Evolutionary conservation across 768 basidiomycete genomes (phyloP).

Genomic region (Cystobasidium ongulense): DNA sequence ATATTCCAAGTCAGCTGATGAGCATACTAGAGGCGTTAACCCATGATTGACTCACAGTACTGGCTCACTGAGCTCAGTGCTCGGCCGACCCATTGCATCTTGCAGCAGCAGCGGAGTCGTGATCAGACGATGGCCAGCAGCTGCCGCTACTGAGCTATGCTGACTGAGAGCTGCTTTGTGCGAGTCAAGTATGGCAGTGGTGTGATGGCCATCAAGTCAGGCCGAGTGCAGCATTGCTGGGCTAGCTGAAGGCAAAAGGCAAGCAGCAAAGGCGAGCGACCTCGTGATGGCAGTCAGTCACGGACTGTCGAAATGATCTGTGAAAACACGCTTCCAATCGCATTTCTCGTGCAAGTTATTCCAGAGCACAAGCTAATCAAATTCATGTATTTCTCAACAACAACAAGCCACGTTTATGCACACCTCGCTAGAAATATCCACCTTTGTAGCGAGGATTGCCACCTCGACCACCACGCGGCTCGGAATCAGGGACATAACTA

Average conservation of each 20-base stretch:
- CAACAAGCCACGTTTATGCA: neutral
- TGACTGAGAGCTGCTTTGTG: neutral
- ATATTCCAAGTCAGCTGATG: no score
- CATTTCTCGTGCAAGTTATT: no score
- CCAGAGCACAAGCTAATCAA: no score
- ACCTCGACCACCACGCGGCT: neutral
- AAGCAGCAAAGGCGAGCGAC: no score
- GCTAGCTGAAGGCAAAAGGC: neutral
- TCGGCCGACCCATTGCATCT: conserved; percentile 24
- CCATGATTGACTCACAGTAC: conserved; percentile 1
- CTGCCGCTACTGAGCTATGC: neutral
- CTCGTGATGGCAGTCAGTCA: no score
- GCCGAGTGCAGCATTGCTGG: neutral
- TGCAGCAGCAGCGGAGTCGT: neutral
- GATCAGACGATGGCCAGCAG: neutral
- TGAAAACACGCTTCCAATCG: no score
- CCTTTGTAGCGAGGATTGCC: conserved; percentile 7
- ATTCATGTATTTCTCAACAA: no score
- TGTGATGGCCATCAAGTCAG: neutral
- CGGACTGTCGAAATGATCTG: no score
- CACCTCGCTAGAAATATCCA: neutral
- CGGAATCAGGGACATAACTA: neutral
- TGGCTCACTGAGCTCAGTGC: conserved; percentile 31
- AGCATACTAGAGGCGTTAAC: neutral
- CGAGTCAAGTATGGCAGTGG: neutral